A percentile compares a stretch with the other conserved stretches of the same genome.
Conservation (phyloP, 768 basidiomycete genomes). For the Lentinula aciculospora region DNA sequence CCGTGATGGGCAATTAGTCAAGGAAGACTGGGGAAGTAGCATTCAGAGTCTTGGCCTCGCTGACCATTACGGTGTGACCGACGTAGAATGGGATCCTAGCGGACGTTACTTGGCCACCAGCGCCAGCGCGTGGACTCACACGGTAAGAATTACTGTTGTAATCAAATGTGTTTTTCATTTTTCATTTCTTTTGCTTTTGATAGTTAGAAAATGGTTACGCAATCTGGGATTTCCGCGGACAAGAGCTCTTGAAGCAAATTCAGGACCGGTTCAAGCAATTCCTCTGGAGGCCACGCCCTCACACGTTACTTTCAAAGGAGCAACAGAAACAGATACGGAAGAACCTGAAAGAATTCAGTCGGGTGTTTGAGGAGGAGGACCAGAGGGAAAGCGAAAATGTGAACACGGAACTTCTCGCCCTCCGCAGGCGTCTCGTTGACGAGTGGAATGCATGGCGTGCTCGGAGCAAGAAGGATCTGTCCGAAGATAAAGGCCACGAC, state of each 20-base stretch:
- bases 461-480: slow-evolving; percentile 60
- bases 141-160: slow-evolving; percentile 49
- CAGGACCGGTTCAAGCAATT: slow-evolving; percentile 98
- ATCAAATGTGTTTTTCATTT: neutral
- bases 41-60: slow-evolving; percentile 82
- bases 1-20: slow-evolving; percentile 45
- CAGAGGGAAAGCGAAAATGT: slow-evolving; percentile 93
- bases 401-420: slow-evolving; percentile 88
- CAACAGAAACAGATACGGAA: slow-evolving; percentile 82
- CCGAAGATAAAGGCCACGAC: slow-evolving; percentile 44
- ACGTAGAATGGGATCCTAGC: slow-evolving; percentile 97
- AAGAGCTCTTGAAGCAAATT: slow-evolving; percentile 84
- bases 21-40: slow-evolving; percentile 78
- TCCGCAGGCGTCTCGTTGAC: slow-evolving; percentile 86
- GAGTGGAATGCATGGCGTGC: slow-evolving; percentile 99
- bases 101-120: slow-evolving; percentile 91
- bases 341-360: slow-evolving; percentile 88
- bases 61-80: slow-evolving; percentile 97
- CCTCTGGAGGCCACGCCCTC: slow-evolving; percentile 96
- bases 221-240: slow-evolving; percentile 98
- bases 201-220: slow-evolving; percentile 96
- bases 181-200: slow-evolving; percentile 5
- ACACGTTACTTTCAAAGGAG: slow-evolving; percentile 80
- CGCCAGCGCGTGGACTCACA: slow-evolving; percentile 93
- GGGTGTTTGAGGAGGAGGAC: slow-evolving; percentile 94